Base-by-base conservation (phyloP, 768 basidiomycete genomes). In the Amanita pseudoporphyria region DNA sequence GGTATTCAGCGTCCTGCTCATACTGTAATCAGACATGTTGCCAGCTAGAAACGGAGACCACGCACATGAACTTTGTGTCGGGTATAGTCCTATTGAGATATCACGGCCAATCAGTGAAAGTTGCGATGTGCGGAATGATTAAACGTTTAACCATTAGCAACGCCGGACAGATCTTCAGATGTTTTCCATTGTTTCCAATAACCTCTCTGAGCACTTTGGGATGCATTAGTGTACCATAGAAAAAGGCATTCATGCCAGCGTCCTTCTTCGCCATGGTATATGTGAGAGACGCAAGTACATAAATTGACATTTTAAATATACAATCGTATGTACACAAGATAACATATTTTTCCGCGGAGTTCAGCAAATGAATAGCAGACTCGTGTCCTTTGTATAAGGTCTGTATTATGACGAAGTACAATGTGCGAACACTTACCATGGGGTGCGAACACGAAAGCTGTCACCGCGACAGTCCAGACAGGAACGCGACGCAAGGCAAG, bases 181-280 rank as follows among this genome's bases (percentile, higher is more conserved):
- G 69, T 6, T 66, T 57, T 6, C 84, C 87, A 39, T 80, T 69
- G 57, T 87, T 81, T 6, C 72, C 71, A 38, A 96, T 79, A 6
- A 96, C 91, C 16, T 82, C 70, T 51, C 71, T 76, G 33, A 96
- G 69, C 58, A 97, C 85, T 44, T 77, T 77, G 5, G 92, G 91
- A 58, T 93, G 89, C 73, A 94, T 81, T 18, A 97, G 69, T 0
- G 89, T 95, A 10, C 94, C 94, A 64, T 94, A 92, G 69, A 91
- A 87, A 65, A 93, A 94, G 14, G 82, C 82, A 44, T 32, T 50
- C 49, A 43, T 24, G 14, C 9, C 35, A 12, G 9, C 48, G 10
- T 28, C 22, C 9, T 19, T 47, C 26, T 13, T 26, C 9, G 26
- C 12, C 46, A 47, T 47, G 36, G 33, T 47, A 18, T 12, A 12